A percentile compares a stretch with the other conserved stretches of the same genome.
Evolutionary conservation across 352 stramenopile species (phyloP).

Genomic region (Thraustotheca clavata): DNA sequence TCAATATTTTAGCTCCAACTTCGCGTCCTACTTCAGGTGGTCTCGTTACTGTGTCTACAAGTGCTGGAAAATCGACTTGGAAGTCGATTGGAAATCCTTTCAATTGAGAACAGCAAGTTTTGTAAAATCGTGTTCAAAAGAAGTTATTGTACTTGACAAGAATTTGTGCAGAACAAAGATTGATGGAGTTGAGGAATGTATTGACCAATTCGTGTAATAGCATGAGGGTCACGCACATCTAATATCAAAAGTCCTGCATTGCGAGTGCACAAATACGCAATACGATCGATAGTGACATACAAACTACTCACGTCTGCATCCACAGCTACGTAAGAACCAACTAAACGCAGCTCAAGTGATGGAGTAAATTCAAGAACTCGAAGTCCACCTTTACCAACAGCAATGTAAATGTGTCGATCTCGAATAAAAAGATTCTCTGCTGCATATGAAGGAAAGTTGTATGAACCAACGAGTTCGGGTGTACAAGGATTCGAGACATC

Average conservation of each 20-base stretch:
- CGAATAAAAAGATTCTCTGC: background rate
- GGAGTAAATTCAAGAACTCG: background rate
- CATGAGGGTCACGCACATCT: constrained; percentile 8
- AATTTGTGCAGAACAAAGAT: background rate
- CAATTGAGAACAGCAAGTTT: constrained; percentile 26
- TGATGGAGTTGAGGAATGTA: background rate
- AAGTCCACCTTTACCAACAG: constrained; percentile 2
- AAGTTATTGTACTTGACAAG: background rate
- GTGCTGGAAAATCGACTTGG: constrained; percentile 51
- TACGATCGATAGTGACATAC: background rate
- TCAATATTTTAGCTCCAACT: constrained; percentile 21
- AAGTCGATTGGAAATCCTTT: constrained; percentile 62
- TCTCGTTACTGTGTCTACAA: constrained; percentile 57
- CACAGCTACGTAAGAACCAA: constrained; percentile 2
- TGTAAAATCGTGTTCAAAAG: background rate
- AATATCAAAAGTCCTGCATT: constrained; percentile 9
- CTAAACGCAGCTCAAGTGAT: background rate
- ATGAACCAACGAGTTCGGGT: background rate
- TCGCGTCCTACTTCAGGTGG: constrained; percentile 51
- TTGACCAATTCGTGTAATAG: background rate
- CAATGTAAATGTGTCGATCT: constrained; percentile 7
- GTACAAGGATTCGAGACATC: constrained; percentile 15
- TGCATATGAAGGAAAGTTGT: constrained; percentile 7
- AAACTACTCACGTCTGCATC: constrained; percentile 11
- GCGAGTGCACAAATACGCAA: constrained; percentile 8